Evolutionary conservation across 2,329 filamentous ascomycete genomes (phyloP), one percentile per base, ranked within the genome.

Genomic region (Microsporum ferrugineum): DNA sequence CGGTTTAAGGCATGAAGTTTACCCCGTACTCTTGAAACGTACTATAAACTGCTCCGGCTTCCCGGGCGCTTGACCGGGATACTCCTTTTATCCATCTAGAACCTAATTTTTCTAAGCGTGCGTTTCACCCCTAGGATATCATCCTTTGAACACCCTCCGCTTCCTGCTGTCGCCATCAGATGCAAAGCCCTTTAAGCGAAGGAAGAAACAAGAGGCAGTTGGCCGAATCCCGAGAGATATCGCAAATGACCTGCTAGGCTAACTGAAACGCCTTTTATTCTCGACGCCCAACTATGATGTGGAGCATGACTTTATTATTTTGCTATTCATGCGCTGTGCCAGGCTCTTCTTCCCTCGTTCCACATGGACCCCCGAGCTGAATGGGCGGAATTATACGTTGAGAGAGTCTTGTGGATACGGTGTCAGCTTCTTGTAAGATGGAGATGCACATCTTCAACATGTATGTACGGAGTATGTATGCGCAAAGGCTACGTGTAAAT

Each of bases 201-300:
- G 23, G 27, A 51, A 23, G 27, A 5, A 51, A 12, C 38, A 39
- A 29, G 10, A 14, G 14, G 27, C 43, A 5, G 27, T 4, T 29
- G 27, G 27, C 23, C 27, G 45, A 31, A 51, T 51, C 23, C 45
- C 45, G 45, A 51, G 45, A 23, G 27, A 51, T 51, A 12, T 51
- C 45, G 45, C 45, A 51, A 31, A 51, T 51, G 23, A 51, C 45
- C 10, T 51, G 45, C 45, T 31, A 51, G 45, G 45, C 45, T 51
- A 51, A 51, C 23, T 51, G 45, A 51, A 51, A 51, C 45, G 45
- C 45, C 45, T 51, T 43, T 51, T 33, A 51, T 51, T 33, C 45
- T 33, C 27, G 23, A 51, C 45, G 45, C 45, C 45, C 45, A 23
- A 51, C 27, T 51, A 23, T 12, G 27, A 29, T 8, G 45, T 51